Percentiles rank a stretch among this genome's conserved stretches.
These are phyloP conservation scores for Suhomyces bribrorum DNA, from an alignment of 1,139 yeast species.

Conservation along the genomic window DNA sequence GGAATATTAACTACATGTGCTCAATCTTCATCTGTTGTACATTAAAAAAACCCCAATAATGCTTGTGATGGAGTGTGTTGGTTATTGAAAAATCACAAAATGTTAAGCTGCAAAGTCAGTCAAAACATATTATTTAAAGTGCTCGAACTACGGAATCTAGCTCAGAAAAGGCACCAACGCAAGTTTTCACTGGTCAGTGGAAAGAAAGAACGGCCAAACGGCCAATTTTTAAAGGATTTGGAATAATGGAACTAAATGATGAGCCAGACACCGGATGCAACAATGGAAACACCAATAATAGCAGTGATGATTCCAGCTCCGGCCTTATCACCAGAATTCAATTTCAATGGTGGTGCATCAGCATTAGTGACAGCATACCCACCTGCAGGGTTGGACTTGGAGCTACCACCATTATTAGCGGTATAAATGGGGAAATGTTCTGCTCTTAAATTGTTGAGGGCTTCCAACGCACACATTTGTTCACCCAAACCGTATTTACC, in stretches of 20 bases:
- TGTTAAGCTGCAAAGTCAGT: no score
- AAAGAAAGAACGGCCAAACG: no score
- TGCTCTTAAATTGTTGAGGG: conserved; percentile 44
- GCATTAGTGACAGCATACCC: conserved; percentile 46
- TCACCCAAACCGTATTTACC: conserved; percentile 74
- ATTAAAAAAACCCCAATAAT: not conserved
- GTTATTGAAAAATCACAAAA: no score
- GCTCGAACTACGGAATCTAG: no score
- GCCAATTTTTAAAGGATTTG: no score
- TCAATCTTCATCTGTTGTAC: not conserved
- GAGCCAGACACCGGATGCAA: conserved; percentile 76
- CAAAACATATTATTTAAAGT: no score
- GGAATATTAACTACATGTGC: no score
- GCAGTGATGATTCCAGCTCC: conserved; percentile 91
- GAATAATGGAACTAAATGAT: conserved; percentile 42
- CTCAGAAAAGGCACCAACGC: no score
- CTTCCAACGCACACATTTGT: conserved; percentile 74
- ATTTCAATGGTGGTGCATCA: conserved; percentile 45
- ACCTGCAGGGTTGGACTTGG: conserved; percentile 47
- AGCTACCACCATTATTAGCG: conserved; percentile 49
- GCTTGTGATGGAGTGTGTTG: not conserved
- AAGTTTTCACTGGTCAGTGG: no score
- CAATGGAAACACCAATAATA: conserved; percentile 61
- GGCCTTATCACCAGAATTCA: conserved; percentile 68
- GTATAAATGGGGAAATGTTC: conserved; percentile 36